phyloP scores from a whole-genome alignment of 1,284 basidiomycete genomes.

The Gymnopus androsaceus region DNA sequence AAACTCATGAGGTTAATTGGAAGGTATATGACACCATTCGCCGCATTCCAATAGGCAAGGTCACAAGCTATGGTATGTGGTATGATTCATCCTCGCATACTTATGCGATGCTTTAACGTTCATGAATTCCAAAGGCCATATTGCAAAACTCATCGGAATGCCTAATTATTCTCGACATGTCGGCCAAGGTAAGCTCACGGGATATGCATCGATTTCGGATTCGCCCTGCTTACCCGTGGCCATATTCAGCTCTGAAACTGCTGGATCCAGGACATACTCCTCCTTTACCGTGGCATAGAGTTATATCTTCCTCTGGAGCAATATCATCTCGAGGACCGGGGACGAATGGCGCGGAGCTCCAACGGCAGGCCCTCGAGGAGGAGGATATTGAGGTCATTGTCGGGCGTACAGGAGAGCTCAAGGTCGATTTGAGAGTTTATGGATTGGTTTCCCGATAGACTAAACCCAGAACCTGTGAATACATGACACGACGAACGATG shows the following conservation, averaged over 20 bases:
- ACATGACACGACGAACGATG: no score
- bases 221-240: background rate
- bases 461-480: no score
- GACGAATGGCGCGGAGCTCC: conserved; percentile 59
- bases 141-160: conserved; percentile 83
- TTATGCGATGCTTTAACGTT: conserved; percentile 1
- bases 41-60: conserved; percentile 60
- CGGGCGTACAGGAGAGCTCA: conserved; percentile 44
- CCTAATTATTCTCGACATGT: conserved; percentile 82
- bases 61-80: conserved; percentile 64
- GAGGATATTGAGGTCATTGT: conserved; percentile 70
- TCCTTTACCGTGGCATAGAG: conserved; percentile 70
- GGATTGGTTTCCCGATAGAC: conserved; percentile 47
- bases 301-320: conserved; percentile 63
- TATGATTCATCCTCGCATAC: no score
- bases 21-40: conserved; percentile 72
- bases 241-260: conserved; percentile 62
- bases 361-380: conserved; percentile 64
- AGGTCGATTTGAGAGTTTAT: conserved; percentile 38
- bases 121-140: conserved; percentile 55
- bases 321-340: conserved; percentile 84
- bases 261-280: conserved; percentile 57
- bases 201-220: conserved; percentile 11
- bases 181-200: conserved; percentile 67
- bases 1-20: background rate